Evolutionary conservation across 106 monocot species (phyloP), one percentile per base, ranked within the genome.

Genomic region (Narthecium ossifragum): DNA sequence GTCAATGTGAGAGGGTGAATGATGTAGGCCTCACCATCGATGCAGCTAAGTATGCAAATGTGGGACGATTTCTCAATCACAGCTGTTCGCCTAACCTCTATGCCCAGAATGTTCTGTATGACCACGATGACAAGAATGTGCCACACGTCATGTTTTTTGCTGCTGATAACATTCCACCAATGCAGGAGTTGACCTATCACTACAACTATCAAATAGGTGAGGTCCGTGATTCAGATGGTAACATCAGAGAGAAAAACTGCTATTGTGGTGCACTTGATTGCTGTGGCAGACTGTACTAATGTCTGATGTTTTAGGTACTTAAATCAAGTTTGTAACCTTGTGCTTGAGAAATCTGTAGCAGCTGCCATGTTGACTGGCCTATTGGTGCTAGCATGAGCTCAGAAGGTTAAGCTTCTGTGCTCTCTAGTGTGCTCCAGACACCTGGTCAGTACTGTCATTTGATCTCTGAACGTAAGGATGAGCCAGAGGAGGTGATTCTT

Each of bases 111-210:
- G 81, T 92, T 63, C 66, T 92, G 12, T 92, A 78, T 61, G 92
- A 92, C 28, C 92, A 92, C 61, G 92, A 77, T 63, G 84, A 88
- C 59, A 88, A 75, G 75, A 75, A 78, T 53, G 63, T 85, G 75
- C 92, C 92, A 20, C 92, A 92, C 34, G 73, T 92, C 18, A 81
- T 92, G 92, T 79, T 92, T 29, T 92, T 92, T 68, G 92, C 92
- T 43, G 78, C 76, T 20, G 88, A 92, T 68, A 92, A 84, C 57
- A 92, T 92, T 50, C 88, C 92, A 50, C 88, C 88, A 13, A 29
- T 92, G 2, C 80, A 88, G 33, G 92, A 92, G 67, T 56, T 92
- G 46, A 85, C 92, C 30, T 92, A 88, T 66, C 80, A 92, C 62
- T 92, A 88, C 53, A 88, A 88, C 31, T 88, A 88, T 69, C 68